These are phyloP conservation scores for Graphilbum ipis-grandicollis DNA, from an alignment of 2,329 filamentous ascomycete species.

Conservation along the genomic window DNA sequence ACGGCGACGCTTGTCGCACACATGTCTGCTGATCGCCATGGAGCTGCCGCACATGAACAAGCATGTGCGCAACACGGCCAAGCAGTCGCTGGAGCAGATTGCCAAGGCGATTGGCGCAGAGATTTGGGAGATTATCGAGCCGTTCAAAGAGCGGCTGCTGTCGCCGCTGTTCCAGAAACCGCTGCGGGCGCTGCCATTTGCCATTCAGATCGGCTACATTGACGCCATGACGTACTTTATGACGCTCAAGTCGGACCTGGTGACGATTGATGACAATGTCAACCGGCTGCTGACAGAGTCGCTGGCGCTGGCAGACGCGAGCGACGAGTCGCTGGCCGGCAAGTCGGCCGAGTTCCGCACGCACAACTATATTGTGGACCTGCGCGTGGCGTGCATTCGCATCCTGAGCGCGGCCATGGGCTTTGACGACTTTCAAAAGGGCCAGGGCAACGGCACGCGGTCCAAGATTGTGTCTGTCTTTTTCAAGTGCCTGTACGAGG, in stretches of 20 bases:
- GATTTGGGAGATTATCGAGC: conserved; percentile 74
- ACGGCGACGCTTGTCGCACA: conserved; percentile 30
- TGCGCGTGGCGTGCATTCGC: conserved; percentile 84
- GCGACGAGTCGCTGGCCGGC: conserved; percentile 79
- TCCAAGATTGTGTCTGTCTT: conserved; percentile 79
- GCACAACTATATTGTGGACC: conserved; percentile 81
- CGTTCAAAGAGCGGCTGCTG: conserved; percentile 80
- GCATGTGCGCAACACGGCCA: conserved; percentile 77
- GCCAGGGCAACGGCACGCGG: conserved; percentile 46
- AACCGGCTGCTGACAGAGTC: conserved; percentile 88
- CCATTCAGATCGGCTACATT: conserved; percentile 94
- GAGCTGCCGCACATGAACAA: conserved; percentile 94
- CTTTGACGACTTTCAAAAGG: conserved; percentile 78
- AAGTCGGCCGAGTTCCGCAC: conserved; percentile 90
- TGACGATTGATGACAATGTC: conserved; percentile 81
- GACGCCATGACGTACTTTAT: conserved; percentile 95
- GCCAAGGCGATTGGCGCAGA: conserved; percentile 61
- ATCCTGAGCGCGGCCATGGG: conserved; percentile 85
- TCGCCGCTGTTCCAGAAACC: conserved; percentile 91
- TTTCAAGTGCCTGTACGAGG: conserved; percentile 93
- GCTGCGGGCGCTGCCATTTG: conserved; percentile 76
- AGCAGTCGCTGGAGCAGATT: conserved; percentile 63
- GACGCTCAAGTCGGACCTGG: conserved; percentile 71
- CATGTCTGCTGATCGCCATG: conserved; percentile 72
- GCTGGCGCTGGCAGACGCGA: conserved; percentile 81